Percentiles rank a stretch among this genome's conserved stretches.
Evolutionary conservation across 805 yeast species (phyloP).

Genomic region (Ogataea wickerhamii): DNA sequence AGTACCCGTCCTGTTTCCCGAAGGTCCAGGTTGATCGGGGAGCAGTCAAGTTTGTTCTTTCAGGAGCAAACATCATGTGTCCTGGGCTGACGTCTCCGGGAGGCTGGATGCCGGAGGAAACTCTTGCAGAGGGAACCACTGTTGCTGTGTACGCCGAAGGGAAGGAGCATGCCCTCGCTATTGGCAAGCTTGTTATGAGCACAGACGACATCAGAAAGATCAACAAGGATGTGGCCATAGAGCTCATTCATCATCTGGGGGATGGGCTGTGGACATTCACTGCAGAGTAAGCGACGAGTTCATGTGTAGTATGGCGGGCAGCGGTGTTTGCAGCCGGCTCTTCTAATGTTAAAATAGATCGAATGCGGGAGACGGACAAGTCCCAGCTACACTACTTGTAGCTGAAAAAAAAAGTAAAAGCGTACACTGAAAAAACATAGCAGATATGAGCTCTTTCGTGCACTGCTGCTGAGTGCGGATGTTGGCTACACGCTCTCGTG

Average conservation of each 20-base stretch:
- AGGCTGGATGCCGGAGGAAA: conserved; percentile 74
- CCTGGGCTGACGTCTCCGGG: conserved; percentile 90
- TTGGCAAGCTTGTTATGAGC: conserved; percentile 85
- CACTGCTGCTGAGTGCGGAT: too few relatives aligned
- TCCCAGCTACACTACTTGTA: too few relatives aligned
- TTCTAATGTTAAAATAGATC: too few relatives aligned
- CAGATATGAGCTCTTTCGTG: too few relatives aligned
- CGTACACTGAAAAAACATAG: too few relatives aligned
- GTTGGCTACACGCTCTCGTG: too few relatives aligned
- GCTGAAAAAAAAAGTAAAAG: too few relatives aligned
- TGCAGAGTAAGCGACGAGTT: conserved; percentile 35
- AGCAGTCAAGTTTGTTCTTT: conserved; percentile 90
- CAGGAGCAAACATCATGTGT: conserved; percentile 97
- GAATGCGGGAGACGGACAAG: too few relatives aligned
- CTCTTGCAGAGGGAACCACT: conserved; percentile 60
- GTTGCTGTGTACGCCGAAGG: conserved; percentile 90
- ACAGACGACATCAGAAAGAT: conserved; percentile 79
- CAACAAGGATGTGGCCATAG: conserved; percentile 89
- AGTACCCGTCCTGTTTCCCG: conserved; percentile 81
- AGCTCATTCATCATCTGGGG: conserved; percentile 76
- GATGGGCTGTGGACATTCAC: conserved; percentile 80
- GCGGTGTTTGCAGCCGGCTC: too few relatives aligned
- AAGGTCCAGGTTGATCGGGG: conserved; percentile 90
- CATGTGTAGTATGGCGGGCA: too few relatives aligned
- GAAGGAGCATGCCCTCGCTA: conserved; percentile 83